These are phyloP conservation scores for Lasiosphaeria hispida DNA, from an alignment of 495 filamentous ascomycete genomes.

Conservation along the genomic window DNA sequence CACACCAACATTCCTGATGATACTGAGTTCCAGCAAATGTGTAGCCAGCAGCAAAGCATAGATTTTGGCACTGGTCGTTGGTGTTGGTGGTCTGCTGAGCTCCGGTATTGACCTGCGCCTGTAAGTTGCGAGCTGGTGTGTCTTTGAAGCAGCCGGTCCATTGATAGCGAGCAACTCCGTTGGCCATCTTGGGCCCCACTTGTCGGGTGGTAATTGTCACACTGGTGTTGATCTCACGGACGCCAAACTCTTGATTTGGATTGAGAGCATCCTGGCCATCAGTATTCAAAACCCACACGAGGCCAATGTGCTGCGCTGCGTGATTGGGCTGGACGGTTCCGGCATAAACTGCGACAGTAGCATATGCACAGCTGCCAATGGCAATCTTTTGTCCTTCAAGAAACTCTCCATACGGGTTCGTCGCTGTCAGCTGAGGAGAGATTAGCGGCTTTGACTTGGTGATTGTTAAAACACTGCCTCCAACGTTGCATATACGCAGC, in stretches of 20 bases:
- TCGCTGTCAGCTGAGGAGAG: conserved; percentile 38
- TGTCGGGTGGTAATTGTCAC: conserved; percentile 42
- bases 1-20: conserved; percentile 51
- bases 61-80: conserved; percentile 35
- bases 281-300: conserved; percentile 47
- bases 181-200: conserved; percentile 32
- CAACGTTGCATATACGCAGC: conserved; percentile 44
- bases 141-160: conserved; percentile 44
- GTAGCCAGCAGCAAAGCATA: conserved; percentile 36
- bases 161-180: conserved; percentile 34
- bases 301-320: conserved; percentile 35
- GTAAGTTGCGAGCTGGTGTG: conserved; percentile 40
- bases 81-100: conserved; percentile 35
- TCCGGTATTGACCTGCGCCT: conserved; percentile 31
- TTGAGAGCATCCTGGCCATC: conserved; percentile 44
- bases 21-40: conserved; percentile 52
- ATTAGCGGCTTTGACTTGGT: conserved; percentile 52
- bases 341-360: conserved; percentile 44
- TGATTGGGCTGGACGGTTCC: conserved; percentile 48
- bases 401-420: conserved; percentile 41
- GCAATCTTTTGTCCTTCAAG: conserved; percentile 48
- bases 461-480: conserved; percentile 38
- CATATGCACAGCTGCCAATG: conserved; percentile 39
- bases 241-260: conserved; percentile 13
- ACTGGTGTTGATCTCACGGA: conserved; percentile 34